Conservation (phyloP, 225 moss, liverwort and hornwort genomes). For the Physcomitrellopsis africana region DNA sequence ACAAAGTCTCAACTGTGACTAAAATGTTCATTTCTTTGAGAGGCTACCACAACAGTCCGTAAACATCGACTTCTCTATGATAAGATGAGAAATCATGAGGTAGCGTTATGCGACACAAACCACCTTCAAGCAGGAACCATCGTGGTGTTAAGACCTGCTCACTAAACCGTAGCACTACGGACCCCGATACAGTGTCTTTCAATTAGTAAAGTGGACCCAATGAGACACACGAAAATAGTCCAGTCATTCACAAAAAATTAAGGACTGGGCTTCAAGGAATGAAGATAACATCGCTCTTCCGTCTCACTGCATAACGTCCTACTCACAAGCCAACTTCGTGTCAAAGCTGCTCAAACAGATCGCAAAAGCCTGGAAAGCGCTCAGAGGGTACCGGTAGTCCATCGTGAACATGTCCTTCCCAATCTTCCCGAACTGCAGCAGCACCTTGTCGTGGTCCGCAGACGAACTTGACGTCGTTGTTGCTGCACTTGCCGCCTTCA, state of each 20-base stretch:
- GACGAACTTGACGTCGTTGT: constrained; percentile 54
- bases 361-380: constrained; percentile 98
- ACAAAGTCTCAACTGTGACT: too few species aligned
- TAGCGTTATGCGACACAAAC: too few species aligned
- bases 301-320: constrained; percentile 41
- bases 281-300: not conserved
- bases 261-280: constrained; percentile 16
- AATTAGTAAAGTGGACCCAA: too few species aligned
- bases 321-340: constrained; percentile 98
- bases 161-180: too few species aligned
- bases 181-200: too few species aligned
- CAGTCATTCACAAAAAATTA: not conserved
- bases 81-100: too few species aligned
- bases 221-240: too few species aligned
- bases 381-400: constrained; percentile 98
- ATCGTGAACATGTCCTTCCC: constrained; percentile 99
- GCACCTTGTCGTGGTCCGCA: constrained; percentile 89
- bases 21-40: not conserved
- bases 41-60: not conserved
- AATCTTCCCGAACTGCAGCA: constrained; percentile 96
- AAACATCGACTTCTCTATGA: too few species aligned
- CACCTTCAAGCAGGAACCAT: too few species aligned
- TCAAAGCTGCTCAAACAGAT: constrained; percentile 99
- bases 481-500: constrained; percentile 43
- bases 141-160: too few species aligned